These are phyloP conservation scores for Cyberlindnera sargentensis DNA, from an alignment of 805 yeast species.

Conservation along the genomic window DNA sequence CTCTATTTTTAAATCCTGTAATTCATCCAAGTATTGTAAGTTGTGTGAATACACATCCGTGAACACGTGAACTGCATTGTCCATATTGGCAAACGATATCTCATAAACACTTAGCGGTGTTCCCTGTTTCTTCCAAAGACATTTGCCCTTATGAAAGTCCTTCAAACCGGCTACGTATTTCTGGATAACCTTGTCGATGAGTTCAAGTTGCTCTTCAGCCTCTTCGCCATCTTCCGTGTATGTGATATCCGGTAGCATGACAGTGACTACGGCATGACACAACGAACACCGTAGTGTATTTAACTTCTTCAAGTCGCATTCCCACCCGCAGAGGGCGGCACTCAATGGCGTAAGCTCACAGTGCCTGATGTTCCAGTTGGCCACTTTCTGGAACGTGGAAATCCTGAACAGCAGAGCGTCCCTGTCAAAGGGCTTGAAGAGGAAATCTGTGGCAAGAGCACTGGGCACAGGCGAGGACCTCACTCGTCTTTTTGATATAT, in stretches of 20 bases:
- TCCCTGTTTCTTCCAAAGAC: conserved; percentile 19
- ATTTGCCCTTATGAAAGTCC: conserved; percentile 14
- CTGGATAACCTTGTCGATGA: conserved; percentile 6
- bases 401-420: conserved; percentile 33
- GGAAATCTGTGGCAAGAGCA: too few relatives aligned
- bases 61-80: conserved; percentile 4
- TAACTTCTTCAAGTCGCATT: conserved; percentile 22
- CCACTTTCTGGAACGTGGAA: conserved; percentile 32
- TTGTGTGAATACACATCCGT: conserved; percentile 7
- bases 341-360: conserved; percentile 35
- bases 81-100: conserved; percentile 6
- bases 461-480: not conserved
- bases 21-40: not conserved
- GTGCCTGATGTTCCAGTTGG: conserved; percentile 39
- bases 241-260: conserved; percentile 20
- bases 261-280: conserved; percentile 26
- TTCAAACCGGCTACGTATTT: conserved; percentile 10
- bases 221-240: conserved; percentile 7
- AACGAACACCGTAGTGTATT: conserved; percentile 29
- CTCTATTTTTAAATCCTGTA: conserved; percentile 3
- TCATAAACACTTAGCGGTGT: conserved; percentile 16
- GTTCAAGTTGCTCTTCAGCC: conserved; percentile 1
- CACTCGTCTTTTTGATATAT: conserved; percentile 5
- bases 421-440: conserved; percentile 29
- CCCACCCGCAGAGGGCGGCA: conserved; percentile 50